Base-by-base conservation (phyloP, 2,329 filamentous ascomycete genomes). In the Nannizziopsis barbatae region DNA sequence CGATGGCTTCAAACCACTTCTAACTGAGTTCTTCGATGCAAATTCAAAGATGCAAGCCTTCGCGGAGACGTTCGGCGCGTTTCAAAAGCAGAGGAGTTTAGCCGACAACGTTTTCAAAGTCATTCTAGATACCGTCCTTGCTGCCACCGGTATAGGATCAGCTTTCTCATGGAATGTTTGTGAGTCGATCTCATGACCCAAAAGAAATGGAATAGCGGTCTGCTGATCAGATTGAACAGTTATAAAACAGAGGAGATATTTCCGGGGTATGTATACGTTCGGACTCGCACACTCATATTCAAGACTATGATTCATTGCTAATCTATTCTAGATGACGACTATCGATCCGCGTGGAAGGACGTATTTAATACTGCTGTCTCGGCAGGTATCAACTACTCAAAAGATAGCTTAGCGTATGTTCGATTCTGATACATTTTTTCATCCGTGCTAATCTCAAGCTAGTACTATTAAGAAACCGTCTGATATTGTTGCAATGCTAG, bases 321-420 rank as follows among this genome's bases (percentile, higher is more conserved):
- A 36, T 10, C 7, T 32, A 12, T 12, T 42, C 20, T 27, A 41
- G 38, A 48, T 37, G 45, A 48, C 27, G 17, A 48, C 35, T 48
- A 42, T 22, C 45, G 45, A 41, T 17, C 37, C 12, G 36, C 31
- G 2, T 41, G 17, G 20, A 48, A 48, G 42, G 45, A 42, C 35
- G 38, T 48, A 11, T 48, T 48, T 33, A 48, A 36, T 17, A 30
- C 37, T 4, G 37, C 38, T 14, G 45, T 42, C 32, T 27, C 37
- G 27, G 41, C 31, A 17, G 32, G 37, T 6, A 41, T 48, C 35
- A 42, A 35, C 11, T 22, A 35, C 2, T 14, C 27, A 8, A 48
- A 48, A 40, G 45, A 48, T 35, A 27, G 35, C 27, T 6, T 42
- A n/a, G 31, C 31, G 45, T 48, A 48, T 20, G 45, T 41, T 44